phyloP scores from a whole-genome alignment of 2,329 filamentous ascomycete species.

The Fusarium liriodendri region DNA sequence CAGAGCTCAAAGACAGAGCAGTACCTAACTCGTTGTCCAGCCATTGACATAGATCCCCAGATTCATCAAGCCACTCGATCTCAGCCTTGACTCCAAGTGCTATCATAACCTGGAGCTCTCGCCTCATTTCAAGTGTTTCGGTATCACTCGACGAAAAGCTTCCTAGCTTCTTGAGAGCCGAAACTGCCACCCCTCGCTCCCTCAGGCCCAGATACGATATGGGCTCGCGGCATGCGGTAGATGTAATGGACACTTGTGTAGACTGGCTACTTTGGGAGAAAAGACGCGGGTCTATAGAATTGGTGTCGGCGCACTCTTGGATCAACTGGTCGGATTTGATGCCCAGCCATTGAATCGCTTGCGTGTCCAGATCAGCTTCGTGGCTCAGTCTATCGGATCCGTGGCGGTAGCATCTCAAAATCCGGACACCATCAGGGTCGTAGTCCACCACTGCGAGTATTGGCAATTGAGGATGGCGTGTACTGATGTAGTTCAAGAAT shows the following conservation, averaged over 20 bases:
- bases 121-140: constrained; percentile 54
- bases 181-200: constrained; percentile 69
- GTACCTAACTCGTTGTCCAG: constrained; percentile 56
- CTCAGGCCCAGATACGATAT: constrained; percentile 57
- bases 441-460: constrained; percentile 77
- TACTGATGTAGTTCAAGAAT: constrained; percentile 69
- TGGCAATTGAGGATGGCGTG: constrained; percentile 60
- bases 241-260: constrained; percentile 37
- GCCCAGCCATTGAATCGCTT: constrained; percentile 73
- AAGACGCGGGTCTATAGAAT: background rate
- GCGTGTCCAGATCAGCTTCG: constrained; percentile 63
- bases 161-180: constrained; percentile 61
- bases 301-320: background rate
- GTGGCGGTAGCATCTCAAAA: constrained; percentile 78
- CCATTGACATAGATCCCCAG: constrained; percentile 62
- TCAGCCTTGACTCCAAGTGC: constrained; percentile 81
- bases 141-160: constrained; percentile 41
- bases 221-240: constrained; percentile 44
- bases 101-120: constrained; percentile 78
- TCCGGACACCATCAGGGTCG: constrained; percentile 81
- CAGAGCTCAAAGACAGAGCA: background rate
- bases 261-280: constrained; percentile 11
- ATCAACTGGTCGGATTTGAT: constrained; percentile 59
- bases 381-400: constrained; percentile 73
- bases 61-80: constrained; percentile 75